phyloP scores from a whole-genome alignment of 208 protist genomes.

The Herpetomonas tarakana region DNA sequence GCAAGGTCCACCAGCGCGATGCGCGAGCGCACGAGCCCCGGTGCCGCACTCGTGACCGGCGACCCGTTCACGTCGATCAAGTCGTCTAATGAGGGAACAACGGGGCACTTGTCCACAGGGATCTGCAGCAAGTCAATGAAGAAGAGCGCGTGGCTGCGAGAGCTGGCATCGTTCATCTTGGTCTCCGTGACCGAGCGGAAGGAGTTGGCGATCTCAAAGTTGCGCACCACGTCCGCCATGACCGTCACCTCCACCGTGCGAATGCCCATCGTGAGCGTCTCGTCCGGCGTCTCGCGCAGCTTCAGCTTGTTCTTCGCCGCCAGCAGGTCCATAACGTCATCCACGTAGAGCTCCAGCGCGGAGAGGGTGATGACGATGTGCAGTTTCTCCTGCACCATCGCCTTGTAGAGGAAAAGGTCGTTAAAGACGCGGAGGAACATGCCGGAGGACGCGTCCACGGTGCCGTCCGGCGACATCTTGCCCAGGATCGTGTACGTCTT shows the following conservation, averaged over 20 bases:
- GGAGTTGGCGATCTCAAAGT: constrained; percentile 75
- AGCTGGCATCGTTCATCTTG: constrained; percentile 90
- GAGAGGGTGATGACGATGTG: constrained; percentile 80
- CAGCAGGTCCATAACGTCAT: constrained; percentile 87
- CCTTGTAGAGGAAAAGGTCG: constrained; percentile 78
- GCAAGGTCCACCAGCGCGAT: constrained; percentile 97
- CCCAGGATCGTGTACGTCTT: constrained; percentile 93
- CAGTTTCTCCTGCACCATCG: constrained; percentile 27
- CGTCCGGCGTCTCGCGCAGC: constrained; percentile 75
- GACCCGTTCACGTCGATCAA: constrained; percentile 54
- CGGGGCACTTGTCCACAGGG: constrained; percentile 19
- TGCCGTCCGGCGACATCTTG: constrained; percentile 30
- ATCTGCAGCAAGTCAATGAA: constrained; percentile 89
- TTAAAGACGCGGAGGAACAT: constrained; percentile 85
- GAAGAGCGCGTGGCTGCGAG: constrained; percentile 88
- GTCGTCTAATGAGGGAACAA: constrained; percentile 29
- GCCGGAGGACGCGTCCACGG: constrained; percentile 54
- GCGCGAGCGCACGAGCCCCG: constrained; percentile 85
- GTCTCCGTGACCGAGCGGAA: constrained; percentile 78
- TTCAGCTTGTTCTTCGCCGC: constrained; percentile 76
- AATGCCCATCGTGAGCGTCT: constrained; percentile 63
- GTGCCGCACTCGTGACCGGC: constrained; percentile 30
- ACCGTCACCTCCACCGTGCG: constrained; percentile 55
- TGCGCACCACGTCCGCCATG: constrained; percentile 68
- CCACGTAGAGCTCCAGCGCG: constrained; percentile 86